Base-by-base conservation (phyloP, 495 filamentous ascomycete species). In the Podospora tetraspora region DNA sequence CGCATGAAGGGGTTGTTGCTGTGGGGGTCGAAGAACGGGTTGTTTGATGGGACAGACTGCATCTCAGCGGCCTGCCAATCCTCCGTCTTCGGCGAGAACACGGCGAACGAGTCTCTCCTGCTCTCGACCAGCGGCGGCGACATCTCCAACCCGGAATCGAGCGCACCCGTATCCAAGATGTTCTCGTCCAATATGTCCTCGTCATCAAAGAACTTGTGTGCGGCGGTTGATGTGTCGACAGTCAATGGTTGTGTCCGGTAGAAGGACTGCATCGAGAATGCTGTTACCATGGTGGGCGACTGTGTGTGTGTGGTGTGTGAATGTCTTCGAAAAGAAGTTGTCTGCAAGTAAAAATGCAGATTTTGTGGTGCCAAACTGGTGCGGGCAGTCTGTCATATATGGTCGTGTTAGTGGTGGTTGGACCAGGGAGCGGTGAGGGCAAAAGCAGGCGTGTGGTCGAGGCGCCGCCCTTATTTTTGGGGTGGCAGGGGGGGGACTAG, bases 111-210 rank as follows among this genome's bases (percentile, higher is more conserved):
- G 68, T 90, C 84, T 76, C 89, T 85, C 75, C 90, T 86, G 81
- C 86, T 85, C 70, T 85, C 86, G 67, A 82, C 84, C 80, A 89
- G 84, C 70, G 87, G 84, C 58, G 90, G 84, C 63, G 84, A 88
- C 79, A 92, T 86, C 71, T 91, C 89, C 71, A 92, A 81, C 37
- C 88, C 86, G 19, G 86, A 87, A 74, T 89, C 87, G 75, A 83
- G 85, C 71, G 74, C 79, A 75, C 80, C 84, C 70, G 82, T 83
- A 77, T 93, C 92, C 69, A 94, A 85, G 75, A 94, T 94, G 81
- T 91, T 89, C 59, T 94, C 91, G 80, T 96, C 92, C 70, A 96
- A 82, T 78, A 93, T 85, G 74, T 92, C 90, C 79, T 94, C 91
- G 68, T 94, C 91, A 70, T 93, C 91, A 69, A 89, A 86, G 81